Conservation (phyloP, 2,329 filamentous ascomycete species). For the Botrytis pseudocinerea region DNA sequence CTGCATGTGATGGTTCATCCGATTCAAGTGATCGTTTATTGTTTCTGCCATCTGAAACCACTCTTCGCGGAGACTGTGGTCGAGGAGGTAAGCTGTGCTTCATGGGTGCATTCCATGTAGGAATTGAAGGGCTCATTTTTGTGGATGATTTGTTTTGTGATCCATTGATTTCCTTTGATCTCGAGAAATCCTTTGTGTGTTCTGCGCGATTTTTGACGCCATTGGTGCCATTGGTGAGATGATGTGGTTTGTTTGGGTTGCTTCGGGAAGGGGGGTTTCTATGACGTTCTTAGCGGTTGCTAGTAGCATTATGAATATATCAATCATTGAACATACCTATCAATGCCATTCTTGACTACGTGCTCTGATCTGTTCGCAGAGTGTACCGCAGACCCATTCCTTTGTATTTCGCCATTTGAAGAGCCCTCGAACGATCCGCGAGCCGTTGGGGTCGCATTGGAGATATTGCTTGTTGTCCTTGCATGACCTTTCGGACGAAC, state of each 20-base stretch:
- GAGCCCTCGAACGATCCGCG: constrained; percentile 31
- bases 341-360: constrained; percentile 20
- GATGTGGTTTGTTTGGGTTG: constrained; percentile 56
- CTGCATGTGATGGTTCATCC: constrained; percentile 31
- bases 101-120: constrained; percentile 24
- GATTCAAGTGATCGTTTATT: constrained; percentile 38
- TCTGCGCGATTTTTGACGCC: constrained; percentile 17
- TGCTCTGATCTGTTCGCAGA: constrained; percentile 21
- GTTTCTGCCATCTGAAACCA: constrained; percentile 27
- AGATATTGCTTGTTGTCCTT: constrained; percentile 30
- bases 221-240: constrained; percentile 35
- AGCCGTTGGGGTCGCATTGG: constrained; percentile 32
- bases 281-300: background rate
- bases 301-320: background rate
- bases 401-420: constrained; percentile 25
- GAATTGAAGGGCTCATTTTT: constrained; percentile 13
- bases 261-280: constrained; percentile 27
- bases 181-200: background rate
- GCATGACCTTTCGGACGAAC: constrained; percentile 28
- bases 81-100: constrained; percentile 38
- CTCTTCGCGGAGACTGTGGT: constrained; percentile 33
- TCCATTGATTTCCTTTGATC: constrained; percentile 16
- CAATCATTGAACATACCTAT: constrained; percentile 18
- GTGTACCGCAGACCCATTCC: constrained; percentile 29
- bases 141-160: constrained; percentile 19